These are phyloP conservation scores for Sphaceloma murrayae DNA, from an alignment of 2,329 filamentous ascomycete genomes.

Conservation along the genomic window DNA sequence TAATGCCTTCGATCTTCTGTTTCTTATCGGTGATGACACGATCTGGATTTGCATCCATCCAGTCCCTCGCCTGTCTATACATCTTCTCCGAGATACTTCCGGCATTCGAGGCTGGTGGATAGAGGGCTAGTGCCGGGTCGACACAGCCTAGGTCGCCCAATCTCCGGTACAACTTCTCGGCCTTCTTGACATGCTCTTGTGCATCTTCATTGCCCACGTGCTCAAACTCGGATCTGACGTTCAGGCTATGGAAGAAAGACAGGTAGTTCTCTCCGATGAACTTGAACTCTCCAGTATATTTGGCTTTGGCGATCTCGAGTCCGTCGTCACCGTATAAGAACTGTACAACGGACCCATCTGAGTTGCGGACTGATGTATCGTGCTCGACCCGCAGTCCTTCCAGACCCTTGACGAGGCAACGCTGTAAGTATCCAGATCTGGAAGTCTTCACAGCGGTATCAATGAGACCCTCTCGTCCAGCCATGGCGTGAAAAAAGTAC, in stretches of 20 bases:
- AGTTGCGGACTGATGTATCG: constrained; percentile 86
- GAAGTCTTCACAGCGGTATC: constrained; percentile 99
- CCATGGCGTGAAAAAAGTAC: constrained; percentile 99
- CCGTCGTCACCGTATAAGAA: constrained; percentile 97
- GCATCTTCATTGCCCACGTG: constrained; percentile 60
- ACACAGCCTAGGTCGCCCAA: constrained; percentile 55
- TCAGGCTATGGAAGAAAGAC: constrained; percentile 68
- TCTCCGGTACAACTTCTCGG: constrained; percentile 73
- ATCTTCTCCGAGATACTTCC: constrained; percentile 89
- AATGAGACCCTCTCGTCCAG: constrained; percentile 92
- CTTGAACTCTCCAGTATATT: constrained; percentile 79
- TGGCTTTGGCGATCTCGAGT: constrained; percentile 86
- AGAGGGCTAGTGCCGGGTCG: constrained; percentile 65
- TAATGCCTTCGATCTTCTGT: constrained; percentile 35
- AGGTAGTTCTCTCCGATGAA: constrained; percentile 81
- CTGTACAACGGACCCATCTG: constrained; percentile 86
- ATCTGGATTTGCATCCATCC: constrained; percentile 65
- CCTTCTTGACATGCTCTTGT: constrained; percentile 50
- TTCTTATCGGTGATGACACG: constrained; percentile 52
- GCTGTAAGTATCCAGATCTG: constrained; percentile 88
- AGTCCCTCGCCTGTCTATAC: constrained; percentile 59
- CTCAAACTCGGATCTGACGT: constrained; percentile 45
- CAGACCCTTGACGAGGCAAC: constrained; percentile 98
- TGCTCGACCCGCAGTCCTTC: constrained; percentile 88
- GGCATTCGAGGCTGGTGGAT: constrained; percentile 65